Conservation (phyloP, 2,329 filamentous ascomycete species). For the Metarhizium brunneum region DNA sequence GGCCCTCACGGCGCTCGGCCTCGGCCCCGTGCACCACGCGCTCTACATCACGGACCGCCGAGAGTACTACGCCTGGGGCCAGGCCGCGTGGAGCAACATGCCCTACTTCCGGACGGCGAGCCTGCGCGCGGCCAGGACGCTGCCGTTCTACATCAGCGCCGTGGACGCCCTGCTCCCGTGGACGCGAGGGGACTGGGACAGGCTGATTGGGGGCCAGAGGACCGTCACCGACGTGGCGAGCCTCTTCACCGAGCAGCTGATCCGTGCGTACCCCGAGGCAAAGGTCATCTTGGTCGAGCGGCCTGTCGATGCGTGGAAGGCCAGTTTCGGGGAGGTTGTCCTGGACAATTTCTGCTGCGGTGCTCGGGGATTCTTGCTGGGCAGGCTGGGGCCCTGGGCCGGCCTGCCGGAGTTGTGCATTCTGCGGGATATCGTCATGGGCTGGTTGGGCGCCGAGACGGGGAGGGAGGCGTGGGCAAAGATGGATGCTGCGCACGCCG, state of each 20-base stretch:
- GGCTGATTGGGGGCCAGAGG: background rate
- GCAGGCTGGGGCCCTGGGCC: background rate
- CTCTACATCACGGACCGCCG: constrained; percentile 13
- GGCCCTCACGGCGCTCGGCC: constrained; percentile 16
- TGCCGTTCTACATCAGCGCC: background rate
- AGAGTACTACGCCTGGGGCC: constrained; percentile 9
- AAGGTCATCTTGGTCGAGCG: background rate
- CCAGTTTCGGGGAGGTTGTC: background rate
- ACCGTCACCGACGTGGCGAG: background rate
- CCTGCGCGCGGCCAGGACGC: background rate
- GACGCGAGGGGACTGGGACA: background rate
- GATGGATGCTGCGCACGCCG: background rate
- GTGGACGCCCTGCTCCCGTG: background rate
- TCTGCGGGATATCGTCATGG: background rate
- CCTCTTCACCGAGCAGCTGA: background rate
- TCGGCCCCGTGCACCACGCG: constrained; percentile 14
- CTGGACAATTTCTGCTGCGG: background rate
- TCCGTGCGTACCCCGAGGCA: background rate
- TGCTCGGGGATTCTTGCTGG: background rate
- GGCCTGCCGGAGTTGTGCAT: background rate
- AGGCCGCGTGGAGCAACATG: background rate
- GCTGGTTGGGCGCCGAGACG: background rate
- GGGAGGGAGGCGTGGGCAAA: background rate
- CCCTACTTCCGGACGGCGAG: constrained; percentile 2
- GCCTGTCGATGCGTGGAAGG: background rate